phyloP scores from a whole-genome alignment of 805 yeast genomes.

The Metschnikowia kofuensis region DNA sequence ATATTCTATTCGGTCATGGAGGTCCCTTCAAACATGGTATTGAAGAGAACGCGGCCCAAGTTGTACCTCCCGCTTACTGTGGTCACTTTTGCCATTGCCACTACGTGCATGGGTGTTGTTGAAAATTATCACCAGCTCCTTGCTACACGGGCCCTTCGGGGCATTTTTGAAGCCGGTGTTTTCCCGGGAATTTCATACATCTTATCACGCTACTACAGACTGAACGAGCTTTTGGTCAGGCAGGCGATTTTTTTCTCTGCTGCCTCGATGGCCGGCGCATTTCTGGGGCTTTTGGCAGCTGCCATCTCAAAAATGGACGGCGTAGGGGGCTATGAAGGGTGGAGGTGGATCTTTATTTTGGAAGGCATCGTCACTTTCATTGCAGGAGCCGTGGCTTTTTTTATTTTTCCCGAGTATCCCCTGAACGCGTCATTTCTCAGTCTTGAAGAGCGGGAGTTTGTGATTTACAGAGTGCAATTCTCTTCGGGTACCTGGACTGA shows the following conservation, averaged over 20 bases:
- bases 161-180: slow-evolving; percentile 66
- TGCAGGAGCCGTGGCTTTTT: slow-evolving; percentile 6
- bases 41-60: slow-evolving; percentile 61
- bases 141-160: slow-evolving; percentile 63
- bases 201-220: slow-evolving; percentile 61
- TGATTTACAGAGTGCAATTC: slow-evolving; percentile 10
- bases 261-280: slow-evolving; percentile 75
- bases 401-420: slow-evolving; percentile 13
- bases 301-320: slow-evolving; percentile 56
- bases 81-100: slow-evolving; percentile 59
- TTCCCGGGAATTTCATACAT: slow-evolving; percentile 76
- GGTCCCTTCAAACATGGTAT: slow-evolving; percentile 58
- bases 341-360: slow-evolving; percentile 19
- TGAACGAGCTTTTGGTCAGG: slow-evolving; percentile 64
- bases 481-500: slow-evolving; percentile 2
- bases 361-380: slow-evolving; percentile 15
- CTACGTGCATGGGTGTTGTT: slow-evolving; percentile 65
- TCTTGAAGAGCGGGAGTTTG: slow-evolving; percentile 13
- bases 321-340: slow-evolving; percentile 17
- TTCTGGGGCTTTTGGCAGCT: slow-evolving; percentile 71
- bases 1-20: slow-evolving; percentile 68
- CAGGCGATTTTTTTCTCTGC: slow-evolving; percentile 68
- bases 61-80: slow-evolving; percentile 60
- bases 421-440: slow-evolving; percentile 9
- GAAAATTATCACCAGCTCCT: slow-evolving; percentile 56